Base-by-base conservation (phyloP, 75 land plant species). In the Picea sitchensis region DNA sequence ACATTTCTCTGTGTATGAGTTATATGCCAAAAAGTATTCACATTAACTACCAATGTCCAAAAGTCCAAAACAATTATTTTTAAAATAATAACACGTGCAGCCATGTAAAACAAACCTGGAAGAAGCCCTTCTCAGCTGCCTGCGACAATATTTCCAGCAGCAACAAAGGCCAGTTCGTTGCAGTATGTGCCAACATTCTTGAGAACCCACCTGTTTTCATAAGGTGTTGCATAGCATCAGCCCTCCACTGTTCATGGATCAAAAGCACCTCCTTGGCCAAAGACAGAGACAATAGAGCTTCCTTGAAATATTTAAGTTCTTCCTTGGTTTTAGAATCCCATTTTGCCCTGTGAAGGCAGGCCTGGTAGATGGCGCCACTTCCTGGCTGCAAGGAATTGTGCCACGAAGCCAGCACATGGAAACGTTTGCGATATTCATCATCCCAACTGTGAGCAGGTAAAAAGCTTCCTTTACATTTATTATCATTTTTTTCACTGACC, bases 91-190 rank as follows among this genome's bases (percentile, higher is more conserved):
- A 69, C 34, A 69, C 6, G 51, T 5, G 51, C 8, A 47, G 51
- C 51, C 54, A 18, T 18, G 54, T 31, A 31, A 32, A 41, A 38
- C 36, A 7, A 26, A 84, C 96, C 96, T 92, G 96, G 69, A 94
- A 94, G 41, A 72, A 78, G 65, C 79, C 91, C 44, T 81, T 86
- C 77, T 87, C 85, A 13, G 92, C 92, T 31, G 94, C 86, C 32
- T 58, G 67, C 36, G 94, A 90, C 74, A 94, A 73, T 54, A 92
- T 63, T 36, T 92, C 89, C 76, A 94, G 2, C 76, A 94, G 85
- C 57, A 94, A 79, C 78, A 83, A 80, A 18, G 96, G 94, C 94
- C 94, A 94, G 79, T 92, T 93, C 34, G 94, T 92, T n/a, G 91
- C 84, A 3, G 94, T 88, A 85, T 92, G 80, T 5, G 92, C 96